Conservation (phyloP, 148 eudicot genomes). For the Spergularia bocconei region DNA sequence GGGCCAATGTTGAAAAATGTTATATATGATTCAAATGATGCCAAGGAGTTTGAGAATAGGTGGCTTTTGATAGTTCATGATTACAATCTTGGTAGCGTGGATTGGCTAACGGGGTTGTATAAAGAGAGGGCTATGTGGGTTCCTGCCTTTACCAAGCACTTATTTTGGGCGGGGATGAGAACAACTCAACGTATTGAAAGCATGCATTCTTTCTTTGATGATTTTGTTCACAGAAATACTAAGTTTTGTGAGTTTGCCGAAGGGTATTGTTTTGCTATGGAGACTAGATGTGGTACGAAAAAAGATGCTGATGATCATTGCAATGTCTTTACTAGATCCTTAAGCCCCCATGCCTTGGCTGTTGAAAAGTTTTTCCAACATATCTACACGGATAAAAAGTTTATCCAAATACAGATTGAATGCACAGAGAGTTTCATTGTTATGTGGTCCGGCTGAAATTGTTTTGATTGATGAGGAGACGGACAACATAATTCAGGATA, state of each 20-base stretch:
- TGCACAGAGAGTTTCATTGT: neutral
- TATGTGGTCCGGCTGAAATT: neutral
- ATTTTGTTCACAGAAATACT: neutral
- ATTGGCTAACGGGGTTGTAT: neutral
- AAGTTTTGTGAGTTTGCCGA: neutral
- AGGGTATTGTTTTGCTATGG: conserved; percentile 1
- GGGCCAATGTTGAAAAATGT: neutral
- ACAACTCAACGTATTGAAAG: neutral
- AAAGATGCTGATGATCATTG: neutral
- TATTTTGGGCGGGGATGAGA: conserved; percentile 8
- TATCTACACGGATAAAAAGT: conserved; percentile 1
- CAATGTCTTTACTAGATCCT: neutral
- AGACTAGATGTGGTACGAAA: neutral
- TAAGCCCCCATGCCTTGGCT: neutral
- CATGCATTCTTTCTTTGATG: neutral
- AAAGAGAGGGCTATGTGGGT: conserved; percentile 9
- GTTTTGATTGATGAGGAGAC: neutral
- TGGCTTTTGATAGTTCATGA: neutral
- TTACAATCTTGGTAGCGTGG: neutral
- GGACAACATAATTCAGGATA: neutral
- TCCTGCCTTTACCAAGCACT: neutral
- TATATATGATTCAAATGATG: neutral
- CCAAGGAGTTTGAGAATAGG: neutral
- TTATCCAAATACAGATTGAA: neutral
- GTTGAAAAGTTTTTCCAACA: neutral